Evolutionary conservation across 1,139 yeast genomes (phyloP), one percentile per base, ranked within the genome.

Genomic region (Komagataea norvegica): DNA sequence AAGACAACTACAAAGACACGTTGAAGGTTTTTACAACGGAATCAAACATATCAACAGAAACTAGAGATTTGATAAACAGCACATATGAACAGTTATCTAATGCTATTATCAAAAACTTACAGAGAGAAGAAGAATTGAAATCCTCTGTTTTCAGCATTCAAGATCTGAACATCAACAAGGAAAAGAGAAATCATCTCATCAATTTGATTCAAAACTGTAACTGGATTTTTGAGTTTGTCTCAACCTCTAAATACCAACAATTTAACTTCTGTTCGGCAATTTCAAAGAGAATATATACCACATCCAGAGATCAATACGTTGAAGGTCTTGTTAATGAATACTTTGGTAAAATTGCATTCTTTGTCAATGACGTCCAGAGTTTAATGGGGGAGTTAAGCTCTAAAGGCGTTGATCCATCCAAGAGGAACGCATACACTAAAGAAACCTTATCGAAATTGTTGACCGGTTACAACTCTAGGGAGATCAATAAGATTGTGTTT

Each of bases 301-400:
- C 50, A 3, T 72, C 74, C 17, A 60, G 54, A 34, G 60, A 55
- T 20, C 46, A 58, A 4, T 78, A 80, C 38, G 75, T 82, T 36
- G 62, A 59, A 22, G 64, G 62, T 36, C 67, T 79, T 8, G 64
- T 81, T 47, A 70, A 70, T 8, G 48, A 71, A 72, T 40, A 71
- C 77, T 19, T 61, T 85, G 56, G 93, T 87, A 6, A 81, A 77
- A 54, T 60, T 84, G 40, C 64, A 73, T 79, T 77, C 22, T 81
- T 84, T 56, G 74, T 87, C 5, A 71, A 71, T 32, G 86, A 79
- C 31, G 76, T 82, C 34, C 81, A 79, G 39, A 68, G 73, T 3
- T 59, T 78, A 19, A 56, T 68, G 6, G 71, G 67, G 31, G 66
- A 68, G 19, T 34, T 38, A 6, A 34, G 36, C 5, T 25, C 47